These are phyloP conservation scores for Phyllosticta ampelicida DNA, from an alignment of 2,329 filamentous ascomycete genomes.

Conservation along the genomic window DNA sequence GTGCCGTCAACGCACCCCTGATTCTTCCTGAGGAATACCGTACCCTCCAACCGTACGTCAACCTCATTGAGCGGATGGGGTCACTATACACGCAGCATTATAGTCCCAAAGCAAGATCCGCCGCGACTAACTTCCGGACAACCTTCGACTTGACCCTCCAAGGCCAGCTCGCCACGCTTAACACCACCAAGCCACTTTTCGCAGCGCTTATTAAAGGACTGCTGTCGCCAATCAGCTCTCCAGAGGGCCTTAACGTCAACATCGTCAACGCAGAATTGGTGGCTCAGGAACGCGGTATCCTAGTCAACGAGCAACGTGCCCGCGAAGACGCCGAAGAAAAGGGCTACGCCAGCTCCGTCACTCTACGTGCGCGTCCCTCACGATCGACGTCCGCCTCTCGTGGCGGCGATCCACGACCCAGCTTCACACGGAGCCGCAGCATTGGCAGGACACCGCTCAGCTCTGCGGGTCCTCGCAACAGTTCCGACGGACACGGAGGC, in stretches of 20 bases:
- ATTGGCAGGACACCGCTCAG: constrained; percentile 3
- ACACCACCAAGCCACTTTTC: constrained; percentile 68
- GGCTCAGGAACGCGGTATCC: constrained; percentile 65
- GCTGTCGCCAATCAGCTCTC: constrained; percentile 51
- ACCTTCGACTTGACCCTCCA: constrained; percentile 70
- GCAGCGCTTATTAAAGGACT: constrained; percentile 71
- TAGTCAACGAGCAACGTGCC: constrained; percentile 62
- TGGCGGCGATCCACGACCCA: not conserved
- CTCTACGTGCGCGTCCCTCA: constrained; percentile 46
- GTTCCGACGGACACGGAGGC: constrained; percentile 16
- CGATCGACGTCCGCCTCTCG: constrained; percentile 18
- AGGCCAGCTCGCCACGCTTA: constrained; percentile 58
- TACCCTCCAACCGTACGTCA: constrained; percentile 66
- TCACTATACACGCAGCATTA: constrained; percentile 70
- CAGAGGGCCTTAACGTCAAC: constrained; percentile 61
- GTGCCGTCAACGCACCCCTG: constrained; percentile 69
- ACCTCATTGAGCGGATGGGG: constrained; percentile 69
- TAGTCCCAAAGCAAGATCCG: constrained; percentile 19
- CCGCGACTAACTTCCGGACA: constrained; percentile 41
- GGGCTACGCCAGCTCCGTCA: constrained; percentile 61
- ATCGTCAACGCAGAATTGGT: constrained; percentile 72
- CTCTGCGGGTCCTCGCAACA: constrained; percentile 1
- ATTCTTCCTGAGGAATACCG: constrained; percentile 73
- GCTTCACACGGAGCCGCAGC: constrained; percentile 15
- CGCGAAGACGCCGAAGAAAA: constrained; percentile 49